A percentile compares a stretch with the other conserved stretches of the same genome.
Conservation (phyloP, 108 stramenopile species). For the Cyclotella cryptica region DNA sequence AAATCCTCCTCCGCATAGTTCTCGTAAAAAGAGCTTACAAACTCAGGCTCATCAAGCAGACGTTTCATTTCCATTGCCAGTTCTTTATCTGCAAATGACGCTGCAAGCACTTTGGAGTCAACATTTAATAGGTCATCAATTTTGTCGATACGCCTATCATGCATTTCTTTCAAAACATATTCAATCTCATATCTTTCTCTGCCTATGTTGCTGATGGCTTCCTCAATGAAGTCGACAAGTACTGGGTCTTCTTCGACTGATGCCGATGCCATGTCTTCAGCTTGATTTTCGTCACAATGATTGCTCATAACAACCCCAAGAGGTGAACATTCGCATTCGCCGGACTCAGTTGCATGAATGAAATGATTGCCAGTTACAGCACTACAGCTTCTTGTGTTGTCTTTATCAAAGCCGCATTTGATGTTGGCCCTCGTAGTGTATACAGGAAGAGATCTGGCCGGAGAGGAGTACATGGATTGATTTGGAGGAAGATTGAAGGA, state of each 20-base stretch:
- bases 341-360: too few relatives aligned
- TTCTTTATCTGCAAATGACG: neutral
- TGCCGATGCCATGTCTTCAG: neutral
- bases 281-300: neutral
- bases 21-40: neutral
- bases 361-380: too few relatives aligned
- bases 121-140: slow-evolving; percentile 3
- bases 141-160: neutral
- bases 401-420: too few relatives aligned
- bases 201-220: slow-evolving; percentile 10
- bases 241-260: neutral
- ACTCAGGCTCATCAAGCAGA: slow-evolving; percentile 9
- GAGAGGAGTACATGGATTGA: neutral
- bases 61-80: neutral
- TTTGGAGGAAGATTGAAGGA: neutral
- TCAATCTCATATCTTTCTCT: neutral
- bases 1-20: neutral
- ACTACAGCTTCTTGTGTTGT: too few relatives aligned
- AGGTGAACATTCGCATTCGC: too few relatives aligned
- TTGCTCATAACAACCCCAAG: neutral
- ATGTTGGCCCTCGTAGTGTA: neutral
- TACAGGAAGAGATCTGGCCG: neutral
- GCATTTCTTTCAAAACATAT: neutral
- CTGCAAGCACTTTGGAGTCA: neutral
- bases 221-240: slow-evolving; percentile 12